phyloP scores from a whole-genome alignment of 441 rosid species.

The Pelargonium cotyledonis region DNA sequence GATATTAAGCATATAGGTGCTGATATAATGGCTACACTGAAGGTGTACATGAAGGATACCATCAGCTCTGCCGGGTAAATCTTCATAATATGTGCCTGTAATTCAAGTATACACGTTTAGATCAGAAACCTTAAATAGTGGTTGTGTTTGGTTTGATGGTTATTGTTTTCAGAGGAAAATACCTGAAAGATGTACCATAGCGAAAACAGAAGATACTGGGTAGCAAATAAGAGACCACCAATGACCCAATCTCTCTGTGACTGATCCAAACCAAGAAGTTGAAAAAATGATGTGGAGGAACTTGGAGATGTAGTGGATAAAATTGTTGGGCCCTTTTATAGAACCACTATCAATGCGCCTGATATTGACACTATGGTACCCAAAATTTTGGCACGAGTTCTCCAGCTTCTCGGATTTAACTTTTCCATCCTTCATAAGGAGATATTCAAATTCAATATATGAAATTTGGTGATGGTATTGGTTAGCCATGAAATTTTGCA shows the following conservation, averaged over 20 bases:
- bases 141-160: neutral
- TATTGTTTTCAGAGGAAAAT: neutral
- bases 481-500: no score
- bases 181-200: constrained; percentile 77
- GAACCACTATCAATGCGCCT: constrained; percentile 48
- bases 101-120: neutral
- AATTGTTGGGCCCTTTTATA: constrained; percentile 22
- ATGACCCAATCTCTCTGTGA: constrained; percentile 40
- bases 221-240: constrained; percentile 51
- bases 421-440: constrained; percentile 49
- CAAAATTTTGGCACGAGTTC: constrained; percentile 34
- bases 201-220: constrained; percentile 51
- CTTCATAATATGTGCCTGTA: constrained; percentile 51
- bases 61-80: neutral
- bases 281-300: neutral
- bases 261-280: neutral
- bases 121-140: neutral
- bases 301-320: constrained; percentile 11
- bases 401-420: constrained; percentile 35
- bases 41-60: neutral
- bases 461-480: no score
- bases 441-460: neutral
- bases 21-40: neutral
- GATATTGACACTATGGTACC: constrained; percentile 27
- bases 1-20: neutral